Percentiles rank a stretch among this genome's conserved stretches.
Conservation (phyloP, 2,329 filamentous ascomycete genomes). For the Magnaporthiopsis rhizophila region DNA sequence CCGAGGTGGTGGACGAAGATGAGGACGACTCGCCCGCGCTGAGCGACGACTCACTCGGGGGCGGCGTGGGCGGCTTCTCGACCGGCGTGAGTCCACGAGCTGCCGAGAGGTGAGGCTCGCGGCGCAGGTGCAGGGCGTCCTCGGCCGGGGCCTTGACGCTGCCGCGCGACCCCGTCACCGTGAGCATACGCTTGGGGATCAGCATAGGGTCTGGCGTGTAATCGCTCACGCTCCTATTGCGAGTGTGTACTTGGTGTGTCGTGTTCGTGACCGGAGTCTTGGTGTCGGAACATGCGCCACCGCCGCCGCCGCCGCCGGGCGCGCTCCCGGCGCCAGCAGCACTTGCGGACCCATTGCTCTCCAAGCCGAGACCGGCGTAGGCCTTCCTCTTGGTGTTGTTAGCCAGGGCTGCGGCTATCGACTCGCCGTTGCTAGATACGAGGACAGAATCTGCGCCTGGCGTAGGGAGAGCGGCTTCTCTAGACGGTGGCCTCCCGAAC, state of each 20-base stretch:
- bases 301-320: not conserved
- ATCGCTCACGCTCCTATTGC: conserved; percentile 82
- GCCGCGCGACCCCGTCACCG: conserved; percentile 54
- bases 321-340: conserved; percentile 18
- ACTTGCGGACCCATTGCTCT: conserved; percentile 20
- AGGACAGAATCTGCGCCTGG: conserved; percentile 37
- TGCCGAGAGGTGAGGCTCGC: conserved; percentile 74
- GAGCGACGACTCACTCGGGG: conserved; percentile 64
- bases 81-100: conserved; percentile 63
- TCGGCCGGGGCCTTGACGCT: conserved; percentile 32
- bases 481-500: conserved; percentile 40
- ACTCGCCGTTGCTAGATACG: conserved; percentile 43
- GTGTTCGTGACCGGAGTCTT: conserved; percentile 8
- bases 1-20: not conserved
- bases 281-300: conserved; percentile 1
- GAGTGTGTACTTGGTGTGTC: conserved; percentile 38
- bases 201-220: conserved; percentile 68
- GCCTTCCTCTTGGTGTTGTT: conserved; percentile 49
- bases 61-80: conserved; percentile 68
- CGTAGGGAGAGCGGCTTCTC: conserved; percentile 28
- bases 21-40: conserved; percentile 33
- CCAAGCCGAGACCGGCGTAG: conserved; percentile 39
- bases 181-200: conserved; percentile 63
- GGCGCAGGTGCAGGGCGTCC: conserved; percentile 41
- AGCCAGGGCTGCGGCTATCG: conserved; percentile 39